These are phyloP conservation scores for Leccinellum rugosiceps DNA, from an alignment of 768 basidiomycete genomes.

Conservation along the genomic window DNA sequence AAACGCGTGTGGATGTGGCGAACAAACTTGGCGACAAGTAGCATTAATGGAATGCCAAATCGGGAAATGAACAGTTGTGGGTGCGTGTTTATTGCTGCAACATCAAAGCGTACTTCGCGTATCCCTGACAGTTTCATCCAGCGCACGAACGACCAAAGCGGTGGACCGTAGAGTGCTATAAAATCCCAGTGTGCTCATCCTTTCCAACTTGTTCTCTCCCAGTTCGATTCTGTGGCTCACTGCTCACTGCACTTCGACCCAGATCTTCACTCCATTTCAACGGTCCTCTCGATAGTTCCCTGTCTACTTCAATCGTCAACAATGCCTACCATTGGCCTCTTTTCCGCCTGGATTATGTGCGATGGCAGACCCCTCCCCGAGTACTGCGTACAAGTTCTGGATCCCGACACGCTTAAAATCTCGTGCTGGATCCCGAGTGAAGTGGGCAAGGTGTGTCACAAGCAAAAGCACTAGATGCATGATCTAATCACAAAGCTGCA, in stretches of 20 bases:
- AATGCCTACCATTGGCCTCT: slow-evolving; percentile 52
- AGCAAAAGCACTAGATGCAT: not conserved
- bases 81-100: slow-evolving; percentile 2
- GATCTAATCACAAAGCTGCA: slow-evolving; percentile 25
- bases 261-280: not conserved
- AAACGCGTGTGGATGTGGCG: not conserved
- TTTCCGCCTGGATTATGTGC: slow-evolving; percentile 67
- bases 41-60: not conserved
- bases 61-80: not conserved
- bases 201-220: too few relatives aligned
- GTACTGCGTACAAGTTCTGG: slow-evolving; percentile 48
- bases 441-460: slow-evolving; percentile 47
- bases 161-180: not conserved
- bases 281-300: too few relatives aligned
- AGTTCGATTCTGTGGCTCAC: not conserved
- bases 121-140: not conserved
- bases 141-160: too few relatives aligned
- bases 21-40: not conserved
- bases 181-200: not conserved
- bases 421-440: slow-evolving; percentile 71
- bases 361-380: slow-evolving; percentile 50
- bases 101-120: slow-evolving; percentile 5
- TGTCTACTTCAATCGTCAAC: not conserved
- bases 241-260: not conserved
- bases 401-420: slow-evolving; percentile 41